A percentile compares a stretch with the other conserved stretches of the same genome.
These are phyloP conservation scores for Cupressus sempervirens DNA, from an alignment of 75 land plant species.

Conservation along the genomic window DNA sequence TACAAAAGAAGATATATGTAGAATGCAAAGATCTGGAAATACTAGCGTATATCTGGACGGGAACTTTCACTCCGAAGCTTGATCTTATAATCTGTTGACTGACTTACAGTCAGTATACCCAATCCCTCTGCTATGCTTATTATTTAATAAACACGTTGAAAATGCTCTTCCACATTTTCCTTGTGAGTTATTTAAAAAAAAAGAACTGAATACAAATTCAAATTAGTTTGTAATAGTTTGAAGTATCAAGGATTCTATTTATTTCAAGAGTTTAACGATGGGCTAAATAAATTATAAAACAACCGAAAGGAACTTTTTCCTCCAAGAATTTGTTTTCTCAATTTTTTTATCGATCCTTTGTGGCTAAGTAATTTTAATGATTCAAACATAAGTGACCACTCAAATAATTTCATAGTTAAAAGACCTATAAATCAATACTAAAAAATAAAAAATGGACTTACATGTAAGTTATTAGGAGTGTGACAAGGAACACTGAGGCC, in stretches of 20 bases:
- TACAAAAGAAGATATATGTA: neutral
- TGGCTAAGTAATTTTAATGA: neutral
- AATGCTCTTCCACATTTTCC: neutral
- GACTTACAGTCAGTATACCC: neutral
- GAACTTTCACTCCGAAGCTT: neutral
- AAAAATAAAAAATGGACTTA: slow-evolving; percentile 13
- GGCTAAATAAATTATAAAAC: neutral
- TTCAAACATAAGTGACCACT: neutral
- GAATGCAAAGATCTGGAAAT: neutral
- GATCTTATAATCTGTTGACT: neutral
- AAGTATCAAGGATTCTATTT: neutral
- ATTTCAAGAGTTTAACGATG: neutral
- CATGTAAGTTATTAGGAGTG: slow-evolving; percentile 33
- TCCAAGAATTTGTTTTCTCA: neutral
- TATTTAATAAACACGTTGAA: neutral
- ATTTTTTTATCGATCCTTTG: neutral
- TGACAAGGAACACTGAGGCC: slow-evolving; percentile 6
- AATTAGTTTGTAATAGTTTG: neutral
- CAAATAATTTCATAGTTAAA: neutral
- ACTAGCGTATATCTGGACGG: neutral
- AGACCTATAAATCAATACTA: neutral
- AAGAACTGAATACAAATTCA: too few relatives aligned
- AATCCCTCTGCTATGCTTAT: neutral
- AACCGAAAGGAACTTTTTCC: neutral
- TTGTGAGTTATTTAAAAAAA: neutral